These are phyloP conservation scores for Pseudocercospora cruenta DNA, from an alignment of 2,329 filamentous ascomycete genomes.

Conservation along the genomic window DNA sequence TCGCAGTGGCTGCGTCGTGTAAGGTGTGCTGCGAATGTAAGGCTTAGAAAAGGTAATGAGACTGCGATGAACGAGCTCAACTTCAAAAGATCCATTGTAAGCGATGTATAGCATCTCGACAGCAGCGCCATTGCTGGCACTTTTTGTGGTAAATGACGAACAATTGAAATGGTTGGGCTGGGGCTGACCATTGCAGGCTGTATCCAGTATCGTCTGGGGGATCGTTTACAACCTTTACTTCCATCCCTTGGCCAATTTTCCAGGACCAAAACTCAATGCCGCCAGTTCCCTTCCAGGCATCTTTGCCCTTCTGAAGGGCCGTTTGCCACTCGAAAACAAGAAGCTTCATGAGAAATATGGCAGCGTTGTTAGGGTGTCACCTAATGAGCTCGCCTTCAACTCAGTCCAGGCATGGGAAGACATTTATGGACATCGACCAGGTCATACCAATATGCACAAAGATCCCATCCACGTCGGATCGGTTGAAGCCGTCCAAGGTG, in stretches of 20 bases:
- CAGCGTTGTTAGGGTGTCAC: conserved; percentile 51
- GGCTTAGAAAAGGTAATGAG: not conserved
- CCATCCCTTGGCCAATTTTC: conserved; percentile 47
- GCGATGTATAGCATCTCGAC: conserved; percentile 18
- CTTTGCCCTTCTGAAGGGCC: conserved; percentile 25
- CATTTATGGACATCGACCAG: conserved; percentile 42
- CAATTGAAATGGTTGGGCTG: not conserved
- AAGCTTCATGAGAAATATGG: conserved; percentile 43
- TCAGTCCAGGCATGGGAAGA: conserved; percentile 47
- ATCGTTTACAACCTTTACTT: conserved; percentile 46
- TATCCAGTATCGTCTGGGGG: conserved; percentile 9
- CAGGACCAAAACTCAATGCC: conserved; percentile 43
- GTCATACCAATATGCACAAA: conserved; percentile 41
- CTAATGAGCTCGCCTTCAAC: conserved; percentile 52
- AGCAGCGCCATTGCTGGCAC: conserved; percentile 14
- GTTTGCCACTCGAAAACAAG: conserved; percentile 45
- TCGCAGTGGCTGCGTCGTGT: not conserved
- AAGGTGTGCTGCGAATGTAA: not conserved
- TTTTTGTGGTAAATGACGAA: conserved; percentile 11
- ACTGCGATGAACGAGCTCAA: not conserved
- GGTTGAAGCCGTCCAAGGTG: conserved; percentile 39
- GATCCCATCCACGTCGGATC: conserved; percentile 42
- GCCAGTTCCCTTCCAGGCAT: conserved; percentile 26
- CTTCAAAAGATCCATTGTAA: not conserved
- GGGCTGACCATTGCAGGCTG: conserved; percentile 7